Percentiles rank a stretch among this genome's conserved stretches.
Evolutionary conservation across 306 rosid species (phyloP).

Genomic region (Vigna angularis): DNA sequence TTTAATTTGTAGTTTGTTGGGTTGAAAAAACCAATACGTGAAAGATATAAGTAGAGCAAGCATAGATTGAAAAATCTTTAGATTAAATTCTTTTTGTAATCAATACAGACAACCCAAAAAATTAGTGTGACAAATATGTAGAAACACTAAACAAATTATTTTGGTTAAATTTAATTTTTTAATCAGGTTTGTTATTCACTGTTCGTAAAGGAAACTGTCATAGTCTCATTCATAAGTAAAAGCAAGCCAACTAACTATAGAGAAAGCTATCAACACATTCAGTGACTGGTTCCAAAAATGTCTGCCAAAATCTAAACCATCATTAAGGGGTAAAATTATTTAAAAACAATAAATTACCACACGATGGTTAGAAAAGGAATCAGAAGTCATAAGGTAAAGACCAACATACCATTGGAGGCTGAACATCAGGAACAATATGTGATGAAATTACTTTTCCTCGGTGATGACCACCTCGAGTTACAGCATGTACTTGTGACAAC

Average conservation of each 20-base stretch:
- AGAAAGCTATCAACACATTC: conserved; percentile 2
- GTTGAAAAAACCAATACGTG: not conserved
- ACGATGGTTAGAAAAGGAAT: conserved; percentile 16
- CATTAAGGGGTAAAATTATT: not conserved
- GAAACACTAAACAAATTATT: not conserved
- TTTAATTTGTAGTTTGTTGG: not conserved
- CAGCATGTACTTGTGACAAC: conserved; percentile 92
- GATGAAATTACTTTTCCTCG: conserved; percentile 89
- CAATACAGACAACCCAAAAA: conserved; percentile 32
- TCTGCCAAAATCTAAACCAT: not conserved
- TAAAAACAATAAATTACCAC: not conserved
- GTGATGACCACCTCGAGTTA: conserved; percentile 93
- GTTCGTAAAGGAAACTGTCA: not conserved
- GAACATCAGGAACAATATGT: conserved; percentile 76
- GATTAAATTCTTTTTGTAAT: not conserved
- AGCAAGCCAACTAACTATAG: conserved; percentile 26
- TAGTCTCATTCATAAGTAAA: conserved; percentile 2
- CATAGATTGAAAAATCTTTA: not conserved
- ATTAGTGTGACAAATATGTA: not conserved
- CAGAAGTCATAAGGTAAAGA: not conserved
- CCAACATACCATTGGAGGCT: conserved; percentile 85
- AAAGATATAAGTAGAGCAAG: not conserved
- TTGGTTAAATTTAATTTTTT: conserved; percentile 7
- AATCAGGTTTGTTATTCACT: conserved; percentile 15
- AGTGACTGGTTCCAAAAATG: not conserved